Percentiles rank a stretch among this genome's conserved stretches.
These are phyloP conservation scores for Inga oerstediana DNA, from an alignment of 306 rosid genomes.

Conservation along the genomic window DNA sequence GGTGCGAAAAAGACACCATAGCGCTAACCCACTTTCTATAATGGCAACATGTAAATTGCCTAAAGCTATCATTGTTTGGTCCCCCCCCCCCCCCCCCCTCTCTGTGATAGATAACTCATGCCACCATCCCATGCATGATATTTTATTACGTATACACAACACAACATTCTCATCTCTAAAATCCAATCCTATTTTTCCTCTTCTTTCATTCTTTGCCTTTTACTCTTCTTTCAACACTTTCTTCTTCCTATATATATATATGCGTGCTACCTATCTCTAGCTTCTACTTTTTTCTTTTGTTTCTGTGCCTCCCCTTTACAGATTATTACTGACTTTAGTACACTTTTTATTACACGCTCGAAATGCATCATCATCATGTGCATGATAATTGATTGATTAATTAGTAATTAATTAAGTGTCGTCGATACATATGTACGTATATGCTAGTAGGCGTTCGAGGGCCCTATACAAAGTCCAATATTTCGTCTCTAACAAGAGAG, in stretches of 20 bases:
- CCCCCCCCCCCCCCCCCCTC: constrained; percentile 37
- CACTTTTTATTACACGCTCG: background rate
- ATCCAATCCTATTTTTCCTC: background rate
- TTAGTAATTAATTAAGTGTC: background rate
- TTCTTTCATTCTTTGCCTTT: constrained; percentile 7
- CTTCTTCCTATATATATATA: background rate
- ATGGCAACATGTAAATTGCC: constrained; percentile 63
- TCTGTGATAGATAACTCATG: constrained; percentile 29
- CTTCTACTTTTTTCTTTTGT: background rate
- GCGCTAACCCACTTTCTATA: constrained; percentile 65
- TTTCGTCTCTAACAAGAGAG: background rate
- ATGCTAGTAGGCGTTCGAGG: background rate
- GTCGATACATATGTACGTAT: background rate
- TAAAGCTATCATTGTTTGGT: constrained; percentile 62
- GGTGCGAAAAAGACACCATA: constrained; percentile 63
- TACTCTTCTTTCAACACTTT: background rate
- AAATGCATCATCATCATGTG: background rate
- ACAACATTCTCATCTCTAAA: constrained; percentile 29
- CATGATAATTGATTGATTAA: background rate
- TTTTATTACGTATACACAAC: constrained; percentile 65
- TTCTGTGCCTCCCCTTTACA: background rate
- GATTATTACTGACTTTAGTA: constrained; percentile 7
- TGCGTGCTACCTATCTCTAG: background rate
- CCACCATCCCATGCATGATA: constrained; percentile 77
- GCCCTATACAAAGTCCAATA: background rate